Conservation (phyloP, 2,329 filamentous ascomycete species). For the Colletotrichum acutatum region DNA sequence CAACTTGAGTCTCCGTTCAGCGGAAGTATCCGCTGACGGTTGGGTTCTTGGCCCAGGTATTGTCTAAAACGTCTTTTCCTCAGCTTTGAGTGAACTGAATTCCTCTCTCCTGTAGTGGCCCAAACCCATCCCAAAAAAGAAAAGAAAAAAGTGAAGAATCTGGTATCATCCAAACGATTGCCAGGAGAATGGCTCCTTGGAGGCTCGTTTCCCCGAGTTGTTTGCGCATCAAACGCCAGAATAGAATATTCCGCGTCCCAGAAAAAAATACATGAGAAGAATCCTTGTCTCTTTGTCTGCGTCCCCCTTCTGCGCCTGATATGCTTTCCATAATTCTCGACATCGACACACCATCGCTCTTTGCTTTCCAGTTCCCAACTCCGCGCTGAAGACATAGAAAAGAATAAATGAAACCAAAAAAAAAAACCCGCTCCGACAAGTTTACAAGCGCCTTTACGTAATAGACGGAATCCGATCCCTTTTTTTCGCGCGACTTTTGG, state of each 20-base stretch:
- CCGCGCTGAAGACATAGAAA: slow-evolving; percentile 32
- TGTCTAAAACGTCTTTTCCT: slow-evolving; percentile 33
- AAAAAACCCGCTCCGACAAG: slow-evolving; percentile 12
- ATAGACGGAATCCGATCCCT: slow-evolving; percentile 2
- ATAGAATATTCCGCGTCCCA: slow-evolving; percentile 4
- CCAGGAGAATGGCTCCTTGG: slow-evolving; percentile 6
- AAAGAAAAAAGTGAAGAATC: background rate
- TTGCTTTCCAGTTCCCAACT: slow-evolving; percentile 30
- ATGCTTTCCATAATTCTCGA: background rate
- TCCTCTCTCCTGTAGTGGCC: background rate
- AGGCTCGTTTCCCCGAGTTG: background rate
- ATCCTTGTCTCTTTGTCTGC: slow-evolving; percentile 26
- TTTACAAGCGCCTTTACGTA: background rate
- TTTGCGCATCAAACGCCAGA: slow-evolving; percentile 24
- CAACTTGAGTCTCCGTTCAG: background rate
- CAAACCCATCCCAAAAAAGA: background rate
- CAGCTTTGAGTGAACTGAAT: background rate
- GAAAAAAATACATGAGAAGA: slow-evolving; percentile 22
- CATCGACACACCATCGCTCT: background rate
- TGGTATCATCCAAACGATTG: slow-evolving; percentile 29
- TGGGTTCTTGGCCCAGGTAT: slow-evolving; percentile 34
- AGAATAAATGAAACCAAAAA: slow-evolving; percentile 12
- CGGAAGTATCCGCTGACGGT: background rate
- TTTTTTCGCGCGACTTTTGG: slow-evolving; percentile 15
- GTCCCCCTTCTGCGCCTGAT: slow-evolving; percentile 26